A percentile compares a stretch with the other conserved stretches of the same genome.
phyloP scores from a whole-genome alignment of 106 monocot genomes.

The Phalaenopsis aphrodite region DNA sequence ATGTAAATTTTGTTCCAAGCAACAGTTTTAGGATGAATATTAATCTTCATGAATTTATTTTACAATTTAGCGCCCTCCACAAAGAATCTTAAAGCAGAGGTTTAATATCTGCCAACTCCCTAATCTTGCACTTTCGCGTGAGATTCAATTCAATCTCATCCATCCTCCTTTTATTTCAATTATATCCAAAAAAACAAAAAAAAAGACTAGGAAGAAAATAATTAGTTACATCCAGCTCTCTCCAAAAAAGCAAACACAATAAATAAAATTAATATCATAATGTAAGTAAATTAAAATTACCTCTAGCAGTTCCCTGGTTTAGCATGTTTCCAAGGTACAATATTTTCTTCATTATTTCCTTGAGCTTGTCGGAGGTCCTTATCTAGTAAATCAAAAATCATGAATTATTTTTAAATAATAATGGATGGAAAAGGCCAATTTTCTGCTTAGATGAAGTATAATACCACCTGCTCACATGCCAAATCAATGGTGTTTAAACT shows the following conservation, averaged over 20 bases:
- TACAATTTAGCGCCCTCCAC: neutral
- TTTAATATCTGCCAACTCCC: neutral
- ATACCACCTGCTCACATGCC: constrained; percentile 45
- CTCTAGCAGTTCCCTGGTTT: constrained; percentile 84
- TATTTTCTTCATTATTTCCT: constrained; percentile 79
- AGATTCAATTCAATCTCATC: neutral
- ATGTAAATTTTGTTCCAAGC: neutral
- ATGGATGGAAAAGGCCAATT: neutral
- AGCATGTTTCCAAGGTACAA: constrained; percentile 63
- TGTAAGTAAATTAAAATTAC: constrained; percentile 20
- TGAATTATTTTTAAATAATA: neutral
- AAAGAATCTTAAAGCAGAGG: neutral
- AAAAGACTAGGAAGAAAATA: neutral
- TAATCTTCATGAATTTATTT: neutral
- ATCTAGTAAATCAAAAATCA: constrained; percentile 26
- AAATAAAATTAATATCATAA: neutral
- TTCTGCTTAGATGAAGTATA: neutral
- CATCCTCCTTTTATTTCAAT: neutral
- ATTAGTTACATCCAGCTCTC: neutral
- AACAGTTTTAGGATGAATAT: neutral
- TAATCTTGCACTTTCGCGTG: neutral
- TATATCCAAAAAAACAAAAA: neutral
- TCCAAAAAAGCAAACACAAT: neutral
- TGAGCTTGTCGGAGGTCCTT: constrained; percentile 50
- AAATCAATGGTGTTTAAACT: constrained; percentile 46